Conservation (phyloP, 306 rosid species). For the Fagus sylvatica region DNA sequence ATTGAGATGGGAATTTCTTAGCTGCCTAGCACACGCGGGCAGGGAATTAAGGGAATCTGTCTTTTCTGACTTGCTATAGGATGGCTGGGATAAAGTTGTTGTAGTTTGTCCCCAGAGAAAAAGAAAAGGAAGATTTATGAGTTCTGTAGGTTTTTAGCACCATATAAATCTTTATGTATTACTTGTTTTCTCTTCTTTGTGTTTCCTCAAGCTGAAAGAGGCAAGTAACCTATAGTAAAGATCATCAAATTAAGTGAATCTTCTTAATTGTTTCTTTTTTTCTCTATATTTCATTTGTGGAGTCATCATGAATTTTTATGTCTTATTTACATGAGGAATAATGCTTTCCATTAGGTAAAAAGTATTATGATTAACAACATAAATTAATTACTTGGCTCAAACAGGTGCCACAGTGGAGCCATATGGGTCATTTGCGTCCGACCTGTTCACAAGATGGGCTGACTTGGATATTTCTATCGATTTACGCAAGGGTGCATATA, state of each 20-base stretch:
- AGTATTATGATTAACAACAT: slow-evolving; percentile 18
- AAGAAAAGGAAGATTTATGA: slow-evolving; percentile 8
- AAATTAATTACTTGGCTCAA: slow-evolving; percentile 32
- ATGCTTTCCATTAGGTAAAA: slow-evolving; percentile 10
- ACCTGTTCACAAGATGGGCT: slow-evolving; percentile 75
- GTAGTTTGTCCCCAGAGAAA: too few relatives aligned
- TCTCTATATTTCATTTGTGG: not conserved
- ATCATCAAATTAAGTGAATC: slow-evolving; percentile 13
- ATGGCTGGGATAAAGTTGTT: too few relatives aligned
- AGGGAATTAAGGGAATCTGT: too few relatives aligned
- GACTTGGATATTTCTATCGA: slow-evolving; percentile 89
- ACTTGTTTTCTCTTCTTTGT: slow-evolving; percentile 9
- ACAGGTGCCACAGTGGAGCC: slow-evolving; percentile 93
- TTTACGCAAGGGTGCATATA: slow-evolving; percentile 53
- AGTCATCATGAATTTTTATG: not conserved
- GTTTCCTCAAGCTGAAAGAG: slow-evolving; percentile 2
- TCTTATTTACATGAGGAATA: slow-evolving; percentile 6
- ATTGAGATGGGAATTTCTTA: too few relatives aligned
- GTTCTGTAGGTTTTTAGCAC: slow-evolving; percentile 1
- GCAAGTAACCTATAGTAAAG: not conserved
- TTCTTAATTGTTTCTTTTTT: slow-evolving; percentile 10
- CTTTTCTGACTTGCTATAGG: too few relatives aligned
- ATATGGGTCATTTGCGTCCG: slow-evolving; percentile 84
- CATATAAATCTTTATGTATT: not conserved
- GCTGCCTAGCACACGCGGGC: too few relatives aligned